Percentiles rank a stretch among this genome's conserved stretches.
These are phyloP conservation scores for Fusarium irregulare DNA, from an alignment of 2,329 filamentous ascomycete species.

Conservation along the genomic window DNA sequence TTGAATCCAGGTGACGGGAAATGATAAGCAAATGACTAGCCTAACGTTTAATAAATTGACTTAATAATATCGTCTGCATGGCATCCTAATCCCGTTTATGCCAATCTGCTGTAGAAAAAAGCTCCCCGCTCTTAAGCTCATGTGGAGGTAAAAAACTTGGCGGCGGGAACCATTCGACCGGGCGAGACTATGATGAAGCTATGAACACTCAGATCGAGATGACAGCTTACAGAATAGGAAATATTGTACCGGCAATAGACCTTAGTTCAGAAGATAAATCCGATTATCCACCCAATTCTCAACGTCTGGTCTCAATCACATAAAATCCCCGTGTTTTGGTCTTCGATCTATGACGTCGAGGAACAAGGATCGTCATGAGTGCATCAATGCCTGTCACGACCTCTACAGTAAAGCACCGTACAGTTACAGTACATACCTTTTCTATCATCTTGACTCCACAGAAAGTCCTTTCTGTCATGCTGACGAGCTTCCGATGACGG, in stretches of 20 bases:
- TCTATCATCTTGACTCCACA: background rate
- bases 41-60: background rate
- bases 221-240: conserved; percentile 24
- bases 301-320: background rate
- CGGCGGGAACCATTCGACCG: conserved; percentile 32
- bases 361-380: conserved; percentile 30
- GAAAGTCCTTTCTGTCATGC: conserved; percentile 12
- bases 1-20: background rate
- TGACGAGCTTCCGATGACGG: conserved; percentile 29
- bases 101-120: background rate
- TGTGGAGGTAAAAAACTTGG: background rate
- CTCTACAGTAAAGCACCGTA: background rate
- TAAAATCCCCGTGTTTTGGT: background rate
- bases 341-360: conserved; percentile 33
- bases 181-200: conserved; percentile 14
- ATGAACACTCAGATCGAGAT: conserved; percentile 28
- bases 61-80: background rate
- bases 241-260: conserved; percentile 8
- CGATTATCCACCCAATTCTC: conserved; percentile 10
- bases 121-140: background rate
- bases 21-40: background rate
- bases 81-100: background rate
- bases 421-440: background rate
- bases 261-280: conserved; percentile 10
- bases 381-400: conserved; percentile 22